Evolutionary conservation across 352 stramenopile genomes (phyloP).

Genomic region (Phytophthora cryptogea): DNA sequence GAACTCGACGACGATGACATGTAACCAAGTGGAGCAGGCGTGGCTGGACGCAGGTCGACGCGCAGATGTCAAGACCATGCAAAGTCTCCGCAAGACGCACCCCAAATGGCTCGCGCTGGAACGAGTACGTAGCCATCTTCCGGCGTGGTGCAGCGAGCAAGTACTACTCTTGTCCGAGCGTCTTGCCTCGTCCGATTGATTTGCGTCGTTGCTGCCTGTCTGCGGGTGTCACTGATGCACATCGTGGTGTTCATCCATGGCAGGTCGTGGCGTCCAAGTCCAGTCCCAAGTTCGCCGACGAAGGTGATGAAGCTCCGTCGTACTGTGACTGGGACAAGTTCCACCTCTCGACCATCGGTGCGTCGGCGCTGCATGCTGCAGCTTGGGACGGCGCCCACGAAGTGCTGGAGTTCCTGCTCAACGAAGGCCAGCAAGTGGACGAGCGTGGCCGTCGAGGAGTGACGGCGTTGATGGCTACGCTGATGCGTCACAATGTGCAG

Average conservation of each 20-base stretch:
- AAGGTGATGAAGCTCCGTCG: constrained; percentile 24
- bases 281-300: constrained; percentile 18
- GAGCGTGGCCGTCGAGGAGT: constrained; percentile 27
- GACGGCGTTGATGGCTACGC: constrained; percentile 38
- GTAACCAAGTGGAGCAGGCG: constrained; percentile 22
- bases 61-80: constrained; percentile 33
- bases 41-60: constrained; percentile 36
- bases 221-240: constrained; percentile 25
- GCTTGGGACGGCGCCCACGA: constrained; percentile 36
- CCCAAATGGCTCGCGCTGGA: constrained; percentile 39
- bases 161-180: constrained; percentile 36
- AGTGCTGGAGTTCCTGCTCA: constrained; percentile 34
- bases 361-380: constrained; percentile 40
- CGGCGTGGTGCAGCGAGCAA: constrained; percentile 11
- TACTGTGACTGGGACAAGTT: constrained; percentile 46
- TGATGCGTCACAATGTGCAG: constrained; percentile 44
- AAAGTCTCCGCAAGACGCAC: constrained; percentile 32
- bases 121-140: constrained; percentile 36
- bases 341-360: constrained; percentile 38
- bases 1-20: constrained; percentile 4
- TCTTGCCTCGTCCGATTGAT: constrained; percentile 29
- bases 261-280: constrained; percentile 28
- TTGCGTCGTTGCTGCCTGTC: constrained; percentile 23
- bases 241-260: constrained; percentile 15
- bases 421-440: constrained; percentile 33